Evolutionary conservation across 192 early-diverging fungal genomes (phyloP).

Genomic region (Rhizophagus clarus): DNA sequence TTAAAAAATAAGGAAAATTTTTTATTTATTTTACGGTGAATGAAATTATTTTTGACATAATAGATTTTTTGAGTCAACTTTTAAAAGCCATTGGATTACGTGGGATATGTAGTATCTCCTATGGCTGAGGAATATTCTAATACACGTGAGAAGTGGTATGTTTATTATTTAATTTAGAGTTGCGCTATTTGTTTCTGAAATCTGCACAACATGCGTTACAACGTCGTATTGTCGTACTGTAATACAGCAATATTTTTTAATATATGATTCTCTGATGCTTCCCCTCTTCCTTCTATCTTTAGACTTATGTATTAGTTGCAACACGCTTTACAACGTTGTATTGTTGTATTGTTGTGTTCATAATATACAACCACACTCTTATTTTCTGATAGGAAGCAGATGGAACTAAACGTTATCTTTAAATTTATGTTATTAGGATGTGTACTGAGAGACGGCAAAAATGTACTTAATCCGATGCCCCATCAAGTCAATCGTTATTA

Average conservation of each 20-base stretch:
- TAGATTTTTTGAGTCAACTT: conserved; percentile 61
- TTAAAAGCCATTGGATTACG: conserved; percentile 57
- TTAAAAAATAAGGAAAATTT: conserved; percentile 62
- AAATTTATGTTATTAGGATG: conserved; percentile 51
- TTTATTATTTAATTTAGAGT: neutral
- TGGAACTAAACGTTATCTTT: too few relatives aligned
- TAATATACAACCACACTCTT: too few relatives aligned
- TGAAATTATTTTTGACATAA: conserved; percentile 75
- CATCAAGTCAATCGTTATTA: conserved; percentile 45
- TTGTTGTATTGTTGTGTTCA: too few relatives aligned
- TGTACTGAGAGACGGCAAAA: conserved; percentile 62
- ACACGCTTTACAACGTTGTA: too few relatives aligned
- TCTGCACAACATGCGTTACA: too few relatives aligned
- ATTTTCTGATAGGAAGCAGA: too few relatives aligned
- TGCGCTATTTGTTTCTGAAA: too few relatives aligned
- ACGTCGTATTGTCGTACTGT: too few relatives aligned
- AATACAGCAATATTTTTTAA: too few relatives aligned
- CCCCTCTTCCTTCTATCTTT: too few relatives aligned
- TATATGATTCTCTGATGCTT: too few relatives aligned
- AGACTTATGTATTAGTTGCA: too few relatives aligned
- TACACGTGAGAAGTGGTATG: conserved; percentile 84
- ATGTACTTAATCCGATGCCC: conserved; percentile 54
- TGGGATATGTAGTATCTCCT: conserved; percentile 67
- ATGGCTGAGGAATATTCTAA: conserved; percentile 75
- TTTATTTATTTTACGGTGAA: conserved; percentile 65